A percentile compares a stretch with the other conserved stretches of the same genome.
These are phyloP conservation scores for Jatropha multifida DNA, from an alignment of 441 rosid species.

Conservation along the genomic window DNA sequence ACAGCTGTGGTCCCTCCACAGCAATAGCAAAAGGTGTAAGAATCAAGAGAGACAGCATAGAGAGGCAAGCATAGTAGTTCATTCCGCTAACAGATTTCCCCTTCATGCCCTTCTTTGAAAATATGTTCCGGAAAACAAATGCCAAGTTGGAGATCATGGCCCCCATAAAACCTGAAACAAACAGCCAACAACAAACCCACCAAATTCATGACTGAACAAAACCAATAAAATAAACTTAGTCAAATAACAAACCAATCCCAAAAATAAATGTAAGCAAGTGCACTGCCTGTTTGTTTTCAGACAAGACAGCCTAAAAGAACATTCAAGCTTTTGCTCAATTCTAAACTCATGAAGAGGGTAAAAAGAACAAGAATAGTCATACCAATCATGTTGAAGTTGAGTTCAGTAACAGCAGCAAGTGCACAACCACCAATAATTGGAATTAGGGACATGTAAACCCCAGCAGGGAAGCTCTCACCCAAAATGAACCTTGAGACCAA, in stretches of 20 bases:
- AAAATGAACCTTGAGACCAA: slow-evolving; percentile 71
- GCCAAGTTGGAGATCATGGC: slow-evolving; percentile 98
- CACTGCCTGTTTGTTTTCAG: neutral
- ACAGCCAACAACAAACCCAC: slow-evolving; percentile 27
- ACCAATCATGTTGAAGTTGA: slow-evolving; percentile 97
- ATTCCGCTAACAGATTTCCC: slow-evolving; percentile 95
- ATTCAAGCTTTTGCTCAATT: slow-evolving; percentile 24
- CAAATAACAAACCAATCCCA: slow-evolving; percentile 8
- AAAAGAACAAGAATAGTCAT: slow-evolving; percentile 11
- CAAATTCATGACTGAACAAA: slow-evolving; percentile 17
- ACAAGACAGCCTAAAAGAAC: neutral
- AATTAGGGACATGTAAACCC: slow-evolving; percentile 81
- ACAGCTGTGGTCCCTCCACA: slow-evolving; percentile 90
- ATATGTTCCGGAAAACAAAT: slow-evolving; percentile 92
- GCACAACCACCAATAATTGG: slow-evolving; percentile 98
- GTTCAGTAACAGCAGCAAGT: slow-evolving; percentile 93
- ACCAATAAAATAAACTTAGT: neutral
- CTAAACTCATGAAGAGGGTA: neutral
- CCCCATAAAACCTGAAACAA: slow-evolving; percentile 85
- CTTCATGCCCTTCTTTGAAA: slow-evolving; percentile 96
- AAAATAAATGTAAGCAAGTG: neutral
- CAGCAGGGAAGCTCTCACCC: slow-evolving; percentile 80
- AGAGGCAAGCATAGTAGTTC: slow-evolving; percentile 98
- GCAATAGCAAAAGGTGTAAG: slow-evolving; percentile 93
- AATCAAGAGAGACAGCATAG: slow-evolving; percentile 76